Base-by-base conservation (phyloP, 164 flowering plant species). In the Amborella trichopoda region DNA sequence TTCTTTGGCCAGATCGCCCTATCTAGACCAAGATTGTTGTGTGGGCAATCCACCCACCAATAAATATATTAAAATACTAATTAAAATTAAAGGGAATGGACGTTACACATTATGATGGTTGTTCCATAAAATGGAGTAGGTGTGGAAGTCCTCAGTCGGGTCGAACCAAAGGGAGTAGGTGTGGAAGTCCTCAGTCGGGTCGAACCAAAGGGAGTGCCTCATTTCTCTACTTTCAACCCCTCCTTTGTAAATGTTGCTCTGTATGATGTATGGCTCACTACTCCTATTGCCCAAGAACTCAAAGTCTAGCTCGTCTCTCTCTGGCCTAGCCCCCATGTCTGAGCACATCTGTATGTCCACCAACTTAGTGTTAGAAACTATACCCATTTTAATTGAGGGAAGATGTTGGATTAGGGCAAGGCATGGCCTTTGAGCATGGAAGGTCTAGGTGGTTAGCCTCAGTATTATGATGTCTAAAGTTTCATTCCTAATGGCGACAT, bases 301-400 rank as follows among this genome's bases (percentile, higher is more conserved):
- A 23, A 86, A 76, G 60, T 90, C 97, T 14, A 90, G 46, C 55
- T 90, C 97, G 56, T 89, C 97, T 26, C 95, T 81, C 44, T 69
- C 67, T 3, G 88, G 81, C 52, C 82, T 80, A 22, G 84, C 84
- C 26, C 78, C 98, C 46, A 67, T 67, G 33, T 90, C 94, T 2
- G 93, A 48, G 48, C 88, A 79, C 98, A 90, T 90, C 95, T 90
- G 71, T 66, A 59, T n/a, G n/a, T n/a, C n/a, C n/a, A n/a, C n/a
- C n/a, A n/a, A n/a, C n/a, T n/a, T n/a, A n/a, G n/a, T n/a, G n/a
- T n/a, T n/a, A n/a, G n/a, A n/a, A n/a, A n/a, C n/a, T n/a, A n/a
- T n/a, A n/a, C n/a, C n/a, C n/a, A n/a, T n/a, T n/a, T n/a, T n/a
- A n/a, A n/a, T n/a, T n/a, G n/a, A n/a, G n/a, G n/a, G n/a, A n/a